These are phyloP conservation scores for Tinospora cordifolia DNA, from an alignment of 164 flowering plant species.

Conservation along the genomic window DNA sequence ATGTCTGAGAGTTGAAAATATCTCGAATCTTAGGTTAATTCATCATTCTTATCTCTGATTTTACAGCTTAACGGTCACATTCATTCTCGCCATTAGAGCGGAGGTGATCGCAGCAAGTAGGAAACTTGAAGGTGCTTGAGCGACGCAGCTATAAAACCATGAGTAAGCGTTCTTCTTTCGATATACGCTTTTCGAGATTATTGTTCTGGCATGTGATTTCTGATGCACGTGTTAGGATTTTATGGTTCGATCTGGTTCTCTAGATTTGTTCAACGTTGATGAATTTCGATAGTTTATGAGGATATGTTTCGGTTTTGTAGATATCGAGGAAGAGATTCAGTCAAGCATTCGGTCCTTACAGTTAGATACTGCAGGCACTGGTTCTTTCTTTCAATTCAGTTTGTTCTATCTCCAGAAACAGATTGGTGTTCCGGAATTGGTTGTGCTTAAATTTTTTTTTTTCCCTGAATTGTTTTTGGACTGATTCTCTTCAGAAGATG, in stretches of 20 bases:
- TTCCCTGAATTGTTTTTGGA: not conserved
- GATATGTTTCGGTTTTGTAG: constrained; percentile 18
- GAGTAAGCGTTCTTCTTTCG: not conserved
- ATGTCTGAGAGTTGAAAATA: no score
- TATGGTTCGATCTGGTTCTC: not conserved
- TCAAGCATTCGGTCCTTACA: constrained; percentile 37
- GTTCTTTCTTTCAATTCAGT: not conserved
- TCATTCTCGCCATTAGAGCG: no score
- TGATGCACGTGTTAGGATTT: not conserved
- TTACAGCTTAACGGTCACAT: no score
- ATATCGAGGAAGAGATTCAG: constrained; percentile 61
- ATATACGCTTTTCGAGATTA: not conserved
- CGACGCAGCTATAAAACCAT: not conserved
- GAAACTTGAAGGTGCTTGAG: not conserved
- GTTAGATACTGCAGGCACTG: constrained; percentile 61
- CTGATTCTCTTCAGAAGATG: constrained; percentile 7
- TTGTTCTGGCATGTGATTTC: not conserved
- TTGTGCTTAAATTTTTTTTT: not conserved
- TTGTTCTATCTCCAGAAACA: not conserved
- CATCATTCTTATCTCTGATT: no score
- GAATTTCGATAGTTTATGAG: no score
- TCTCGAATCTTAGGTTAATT: no score
- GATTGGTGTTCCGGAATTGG: not conserved
- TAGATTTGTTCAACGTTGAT: not conserved
- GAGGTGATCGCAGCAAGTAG: no score